Evolutionary conservation across 345 rosid genomes (phyloP).

Genomic region (Trapa incisa): DNA sequence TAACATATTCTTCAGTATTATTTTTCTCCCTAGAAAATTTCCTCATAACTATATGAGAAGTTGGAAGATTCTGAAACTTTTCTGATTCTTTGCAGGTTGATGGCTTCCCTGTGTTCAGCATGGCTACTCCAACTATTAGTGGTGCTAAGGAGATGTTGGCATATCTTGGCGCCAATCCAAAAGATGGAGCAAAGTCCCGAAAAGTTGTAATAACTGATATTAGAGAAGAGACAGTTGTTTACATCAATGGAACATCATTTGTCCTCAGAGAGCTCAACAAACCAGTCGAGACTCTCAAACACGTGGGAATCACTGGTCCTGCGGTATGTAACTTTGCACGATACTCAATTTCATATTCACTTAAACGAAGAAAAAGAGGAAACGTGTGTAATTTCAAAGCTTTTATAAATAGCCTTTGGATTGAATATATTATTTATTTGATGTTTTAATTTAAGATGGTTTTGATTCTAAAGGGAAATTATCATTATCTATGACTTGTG

Average conservation of each 20-base stretch:
- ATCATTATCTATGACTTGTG: no score
- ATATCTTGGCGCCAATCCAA: constrained; percentile 56
- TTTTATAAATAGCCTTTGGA: no score
- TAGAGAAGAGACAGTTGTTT: constrained; percentile 93
- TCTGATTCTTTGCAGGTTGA: constrained; percentile 50
- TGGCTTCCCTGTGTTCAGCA: constrained; percentile 85
- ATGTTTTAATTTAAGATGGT: no score
- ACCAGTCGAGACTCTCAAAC: constrained; percentile 88
- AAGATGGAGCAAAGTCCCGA: constrained; percentile 36
- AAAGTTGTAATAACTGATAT: constrained; percentile 67
- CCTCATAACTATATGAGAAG: no score
- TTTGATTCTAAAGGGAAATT: no score
- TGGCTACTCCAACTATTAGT: constrained; percentile 87
- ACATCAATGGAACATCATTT: constrained; percentile 83
- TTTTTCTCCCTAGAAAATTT: background rate
- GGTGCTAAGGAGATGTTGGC: constrained; percentile 86
- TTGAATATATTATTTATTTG: no score
- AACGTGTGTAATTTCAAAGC: no score
- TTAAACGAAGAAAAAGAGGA: no score
- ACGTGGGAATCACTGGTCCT: constrained; percentile 81
- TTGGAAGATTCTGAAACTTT: background rate
- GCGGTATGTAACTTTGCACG: constrained; percentile 36
- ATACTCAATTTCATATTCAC: background rate
- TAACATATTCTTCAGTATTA: background rate
- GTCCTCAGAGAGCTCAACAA: constrained; percentile 82